These are phyloP conservation scores for Haematococcus lacustris DNA, from an alignment of 139 green algal genomes.

Conservation along the genomic window DNA sequence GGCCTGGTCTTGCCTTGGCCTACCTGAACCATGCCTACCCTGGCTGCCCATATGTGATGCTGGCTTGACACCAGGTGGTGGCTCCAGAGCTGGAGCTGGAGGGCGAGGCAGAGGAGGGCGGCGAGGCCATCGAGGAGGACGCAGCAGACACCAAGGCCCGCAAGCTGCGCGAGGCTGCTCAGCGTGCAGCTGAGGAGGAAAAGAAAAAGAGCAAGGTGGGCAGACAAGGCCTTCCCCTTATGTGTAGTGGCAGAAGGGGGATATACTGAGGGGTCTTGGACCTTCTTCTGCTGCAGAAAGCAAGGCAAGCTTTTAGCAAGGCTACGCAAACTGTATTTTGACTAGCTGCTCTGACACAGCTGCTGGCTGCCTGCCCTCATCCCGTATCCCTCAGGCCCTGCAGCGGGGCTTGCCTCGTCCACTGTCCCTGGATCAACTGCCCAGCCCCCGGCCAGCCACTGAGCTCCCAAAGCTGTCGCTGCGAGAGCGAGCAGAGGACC, in stretches of 20 bases:
- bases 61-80: constrained; percentile 47
- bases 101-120: constrained; percentile 27
- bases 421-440: constrained; percentile 28
- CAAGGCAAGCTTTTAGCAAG: not conserved
- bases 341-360: not conserved
- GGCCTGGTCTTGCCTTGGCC: not conserved
- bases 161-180: constrained; percentile 39
- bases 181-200: constrained; percentile 43
- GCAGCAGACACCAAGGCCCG: constrained; percentile 61
- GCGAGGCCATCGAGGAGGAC: constrained; percentile 65
- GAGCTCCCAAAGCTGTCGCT: constrained; percentile 11
- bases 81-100: constrained; percentile 54
- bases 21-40: no score
- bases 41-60: no score
- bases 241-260: not conserved
- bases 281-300: not conserved
- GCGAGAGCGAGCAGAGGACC: constrained; percentile 59
- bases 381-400: constrained; percentile 41
- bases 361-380: not conserved
- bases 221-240: constrained; percentile 11
- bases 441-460: constrained; percentile 9
- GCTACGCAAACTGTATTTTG: not conserved
- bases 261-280: not conserved
- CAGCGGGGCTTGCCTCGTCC: constrained; percentile 72
- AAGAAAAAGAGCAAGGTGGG: constrained; percentile 33